Base-by-base conservation (phyloP, 2,329 filamentous ascomycete species). In the Colletotrichum neosansevieriae region DNA sequence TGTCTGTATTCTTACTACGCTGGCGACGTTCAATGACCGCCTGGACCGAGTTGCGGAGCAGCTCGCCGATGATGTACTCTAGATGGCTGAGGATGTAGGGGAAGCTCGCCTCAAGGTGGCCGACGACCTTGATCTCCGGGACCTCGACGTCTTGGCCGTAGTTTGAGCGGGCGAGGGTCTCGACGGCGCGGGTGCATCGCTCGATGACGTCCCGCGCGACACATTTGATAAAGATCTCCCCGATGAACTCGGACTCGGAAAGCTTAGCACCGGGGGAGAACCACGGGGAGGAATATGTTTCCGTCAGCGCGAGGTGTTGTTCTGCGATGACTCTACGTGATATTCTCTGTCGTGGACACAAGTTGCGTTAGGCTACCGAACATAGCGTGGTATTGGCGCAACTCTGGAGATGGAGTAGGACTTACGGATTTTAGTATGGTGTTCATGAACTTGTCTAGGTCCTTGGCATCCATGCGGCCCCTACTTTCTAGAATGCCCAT, bases 241-340 rank as follows among this genome's bases (percentile, higher is more conserved):
- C 96, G 15, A 99, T 94, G 75, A 97, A 97, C 71, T 98, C 95
- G 56, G 92, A 83, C 64, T 89, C 87, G 45, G 88, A 86, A 44
- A 91, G 86, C 72, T 91, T 91, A 3, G 92, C 90, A 70, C 94
- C 89, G 0, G 94, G 92, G 65, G 94, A 95, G 82, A 97, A 94
- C 89, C 93, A 94, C 2, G 93, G 91, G 0, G 93, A 92, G 78
- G 96, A 91, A 82, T 94, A 98, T 1, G 94, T 98, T 73, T 98
- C 94, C 4, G 94, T 97, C 17, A 99, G 86, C 10, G 96, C 94
- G 42, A 99, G 89, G 76, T 99, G 96, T 76, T 99, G 96, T 80
- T 99, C 96, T 38, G 96, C 96, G 76, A 99, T 99, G 72, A 98
- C 96, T 70, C 97, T 90, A 68, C 96, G 91, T 50, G 94, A 98